Base-by-base conservation (phyloP, 139 green algal genomes). In the Tetradesmus obliquus region DNA sequence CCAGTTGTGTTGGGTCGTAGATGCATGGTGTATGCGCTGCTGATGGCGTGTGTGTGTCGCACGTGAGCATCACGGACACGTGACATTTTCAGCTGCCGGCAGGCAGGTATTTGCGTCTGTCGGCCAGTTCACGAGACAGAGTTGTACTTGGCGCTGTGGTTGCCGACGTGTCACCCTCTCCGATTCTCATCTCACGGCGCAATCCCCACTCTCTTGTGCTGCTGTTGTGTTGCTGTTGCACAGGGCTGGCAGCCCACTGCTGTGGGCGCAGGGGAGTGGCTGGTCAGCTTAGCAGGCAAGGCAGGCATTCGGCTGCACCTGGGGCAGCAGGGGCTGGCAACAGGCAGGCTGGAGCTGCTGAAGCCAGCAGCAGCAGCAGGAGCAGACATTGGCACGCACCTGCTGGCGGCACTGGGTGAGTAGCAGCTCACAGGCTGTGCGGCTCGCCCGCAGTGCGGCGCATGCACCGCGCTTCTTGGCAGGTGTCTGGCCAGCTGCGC, bases 221-320 rank as follows among this genome's bases (percentile, higher is more conserved):
- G 32, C 19, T 55, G 7, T 82, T 5, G 22, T 82, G 76, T n/a
- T 53, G 4, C n/a, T 5, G 3, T 17, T 53, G 76, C 24, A 9
- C 71, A 90, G 86, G 86, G 86, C 20, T 90, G 86, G 71, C 51
- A 54, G 60, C 86, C 71, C 71, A n/a, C 45, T 8, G 69, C 71
- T 45, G 71, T 55, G n/a, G 69, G 20, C 15, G 17, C 51, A 13
- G 71, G 86, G 8, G 53, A 71, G 20, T 90, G 71, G 71, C 86
- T 90, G 53, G 9, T 90, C 53, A 90, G 53, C 86, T 90, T 90
- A 13, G 8, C 19, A 20, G 71, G 86, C 17, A 12, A 71, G 71
- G 71, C 71, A 32, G 86, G 71, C 71, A 69, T 90, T 3, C 72
- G 86, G 4, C 71, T 90, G 86, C 45, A 60, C 74, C 24, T 82